A percentile compares a stretch with the other conserved stretches of the same genome.
Conservation (phyloP, 169 alveolate genomes). For the Nephromyces sp. region DNA sequence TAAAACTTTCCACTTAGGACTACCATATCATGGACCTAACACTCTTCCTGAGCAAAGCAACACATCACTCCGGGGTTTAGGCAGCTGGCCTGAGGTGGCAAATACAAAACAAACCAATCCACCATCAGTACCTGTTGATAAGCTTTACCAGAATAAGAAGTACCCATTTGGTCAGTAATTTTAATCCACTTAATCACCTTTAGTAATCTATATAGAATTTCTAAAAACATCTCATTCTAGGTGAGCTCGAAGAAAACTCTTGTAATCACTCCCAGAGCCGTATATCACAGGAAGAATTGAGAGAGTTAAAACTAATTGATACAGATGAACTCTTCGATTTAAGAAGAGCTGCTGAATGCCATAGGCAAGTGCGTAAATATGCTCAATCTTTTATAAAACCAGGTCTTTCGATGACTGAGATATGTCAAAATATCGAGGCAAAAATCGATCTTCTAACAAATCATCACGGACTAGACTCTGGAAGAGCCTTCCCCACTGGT, state of each 20-base stretch:
- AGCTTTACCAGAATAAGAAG: conserved; percentile 30
- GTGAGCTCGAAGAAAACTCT: not conserved
- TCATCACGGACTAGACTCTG: conserved; percentile 90
- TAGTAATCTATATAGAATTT: not conserved
- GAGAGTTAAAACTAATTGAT: conserved; percentile 31
- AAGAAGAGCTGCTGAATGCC: conserved; percentile 98
- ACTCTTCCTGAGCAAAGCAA: conserved; percentile 48
- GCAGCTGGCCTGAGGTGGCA: conserved; percentile 51
- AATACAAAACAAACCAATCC: conserved; percentile 54
- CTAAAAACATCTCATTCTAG: not conserved
- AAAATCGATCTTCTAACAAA: conserved; percentile 86
- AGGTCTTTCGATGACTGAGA: conserved; percentile 85
- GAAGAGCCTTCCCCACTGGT: conserved; percentile 99
- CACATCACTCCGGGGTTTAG: conserved; percentile 43
- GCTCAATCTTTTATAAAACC: conserved; percentile 74
- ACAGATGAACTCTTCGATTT: conserved; percentile 74
- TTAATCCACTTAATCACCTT: not conserved
- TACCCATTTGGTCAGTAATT: conserved; percentile 47
- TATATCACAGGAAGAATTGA: conserved; percentile 11
- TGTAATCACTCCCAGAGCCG: conserved; percentile 1
- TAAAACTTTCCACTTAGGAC: not conserved
- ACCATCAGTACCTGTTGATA: conserved; percentile 55
- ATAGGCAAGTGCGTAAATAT: conserved; percentile 83
- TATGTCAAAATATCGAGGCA: conserved; percentile 89
- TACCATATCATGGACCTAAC: too few species aligned